phyloP scores from a whole-genome alignment of 495 filamentous ascomycete genomes.

The Penicillium macrosclerotiorum region DNA sequence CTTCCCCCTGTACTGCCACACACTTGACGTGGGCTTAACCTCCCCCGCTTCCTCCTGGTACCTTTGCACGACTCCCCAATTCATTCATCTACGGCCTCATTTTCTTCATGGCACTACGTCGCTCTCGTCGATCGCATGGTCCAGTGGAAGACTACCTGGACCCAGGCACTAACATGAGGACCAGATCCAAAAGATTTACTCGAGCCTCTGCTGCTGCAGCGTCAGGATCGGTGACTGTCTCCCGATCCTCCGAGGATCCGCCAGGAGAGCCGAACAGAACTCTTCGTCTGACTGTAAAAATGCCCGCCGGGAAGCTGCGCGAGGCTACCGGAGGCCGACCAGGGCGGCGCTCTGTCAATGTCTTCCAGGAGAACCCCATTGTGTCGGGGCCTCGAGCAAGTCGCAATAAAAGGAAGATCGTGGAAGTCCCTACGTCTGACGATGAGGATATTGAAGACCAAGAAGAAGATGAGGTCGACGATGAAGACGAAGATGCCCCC shows the following conservation, averaged over 20 bases:
- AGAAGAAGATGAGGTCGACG: conserved; percentile 59
- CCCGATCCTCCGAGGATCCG: conserved; percentile 54
- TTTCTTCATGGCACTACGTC: conserved; percentile 46
- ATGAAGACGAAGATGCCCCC: conserved; percentile 57
- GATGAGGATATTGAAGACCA: conserved; percentile 56
- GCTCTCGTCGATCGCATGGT: conserved; percentile 48
- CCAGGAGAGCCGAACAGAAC: conserved; percentile 58
- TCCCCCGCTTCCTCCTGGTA: conserved; percentile 4
- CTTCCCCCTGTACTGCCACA: conserved; percentile 21
- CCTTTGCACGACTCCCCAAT: conserved; percentile 1
- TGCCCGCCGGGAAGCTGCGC: conserved; percentile 76
- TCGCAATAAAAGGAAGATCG: conserved; percentile 65
- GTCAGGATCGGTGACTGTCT: conserved; percentile 45
- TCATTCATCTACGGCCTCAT: conserved; percentile 3
- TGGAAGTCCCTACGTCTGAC: conserved; percentile 61
- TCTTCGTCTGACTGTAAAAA: conserved; percentile 79
- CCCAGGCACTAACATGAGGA: conserved; percentile 35
- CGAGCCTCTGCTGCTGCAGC: conserved; percentile 34
- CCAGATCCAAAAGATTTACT: conserved; percentile 37
- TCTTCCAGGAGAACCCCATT: conserved; percentile 56
- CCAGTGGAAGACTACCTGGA: conserved; percentile 38
- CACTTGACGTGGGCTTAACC: conserved; percentile 6
- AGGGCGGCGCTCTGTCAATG: conserved; percentile 41
- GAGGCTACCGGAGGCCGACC: conserved; percentile 59
- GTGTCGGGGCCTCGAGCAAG: conserved; percentile 61